Evolutionary conservation across 2,329 filamentous ascomycete genomes (phyloP).

Genomic region (Lachnellula occidentalis): DNA sequence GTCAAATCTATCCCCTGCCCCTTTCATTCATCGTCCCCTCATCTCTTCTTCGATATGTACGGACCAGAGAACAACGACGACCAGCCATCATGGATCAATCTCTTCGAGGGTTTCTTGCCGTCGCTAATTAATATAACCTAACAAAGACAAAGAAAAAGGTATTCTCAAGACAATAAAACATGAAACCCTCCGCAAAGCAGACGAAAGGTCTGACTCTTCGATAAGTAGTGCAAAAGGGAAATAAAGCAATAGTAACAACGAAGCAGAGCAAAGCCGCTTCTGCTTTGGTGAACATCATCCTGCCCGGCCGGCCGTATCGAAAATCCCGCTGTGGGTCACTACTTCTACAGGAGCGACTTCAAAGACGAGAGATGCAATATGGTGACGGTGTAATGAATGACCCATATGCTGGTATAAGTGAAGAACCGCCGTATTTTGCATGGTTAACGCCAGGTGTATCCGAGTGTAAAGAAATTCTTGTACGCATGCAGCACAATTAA

Average conservation of each 20-base stretch:
- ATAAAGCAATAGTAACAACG: slow-evolving; percentile 23
- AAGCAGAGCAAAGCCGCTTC: slow-evolving; percentile 21
- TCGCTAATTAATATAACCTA: slow-evolving; percentile 8
- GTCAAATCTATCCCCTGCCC: not conserved
- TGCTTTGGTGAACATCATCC: slow-evolving; percentile 2
- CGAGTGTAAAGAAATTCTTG: slow-evolving; percentile 20
- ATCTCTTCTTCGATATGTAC: not conserved
- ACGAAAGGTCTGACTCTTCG: not conserved
- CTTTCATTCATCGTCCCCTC: not conserved
- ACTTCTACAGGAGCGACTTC: not conserved
- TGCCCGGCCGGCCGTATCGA: not conserved
- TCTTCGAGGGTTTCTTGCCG: not conserved
- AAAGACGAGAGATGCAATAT: slow-evolving; percentile 15
- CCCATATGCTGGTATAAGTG: slow-evolving; percentile 29
- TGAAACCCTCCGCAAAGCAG: not conserved
- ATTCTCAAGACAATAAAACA: not conserved
- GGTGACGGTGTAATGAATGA: slow-evolving; percentile 15
- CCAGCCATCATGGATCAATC: not conserved
- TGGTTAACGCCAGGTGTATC: slow-evolving; percentile 28
- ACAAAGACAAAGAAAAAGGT: not conserved
- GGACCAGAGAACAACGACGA: not conserved
- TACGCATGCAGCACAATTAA: slow-evolving; percentile 9
- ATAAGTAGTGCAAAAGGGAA: slow-evolving; percentile 8
- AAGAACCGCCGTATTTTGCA: slow-evolving; percentile 27
- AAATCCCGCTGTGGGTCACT: not conserved